A percentile compares a stretch with the other conserved stretches of the same genome.
Evolutionary conservation across 140 eudicot genomes (phyloP).

Genomic region (Oenanthe javanica): DNA sequence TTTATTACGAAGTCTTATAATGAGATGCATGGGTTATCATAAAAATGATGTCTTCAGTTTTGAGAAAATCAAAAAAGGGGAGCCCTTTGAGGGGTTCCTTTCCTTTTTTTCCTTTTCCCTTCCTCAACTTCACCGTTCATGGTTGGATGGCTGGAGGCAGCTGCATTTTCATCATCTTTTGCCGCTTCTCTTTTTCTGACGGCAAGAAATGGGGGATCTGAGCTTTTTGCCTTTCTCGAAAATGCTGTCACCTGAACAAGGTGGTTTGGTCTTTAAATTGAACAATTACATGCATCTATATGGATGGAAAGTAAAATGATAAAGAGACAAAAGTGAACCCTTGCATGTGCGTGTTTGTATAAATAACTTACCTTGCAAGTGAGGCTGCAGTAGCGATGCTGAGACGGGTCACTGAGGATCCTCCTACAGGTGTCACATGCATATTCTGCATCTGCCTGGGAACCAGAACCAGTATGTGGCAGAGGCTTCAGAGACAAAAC

Average conservation of each 20-base stretch:
- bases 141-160: background rate
- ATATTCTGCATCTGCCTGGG: background rate
- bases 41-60: background rate
- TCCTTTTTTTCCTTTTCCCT: background rate
- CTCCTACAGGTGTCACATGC: conserved; percentile 28
- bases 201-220: background rate
- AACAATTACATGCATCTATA: background rate
- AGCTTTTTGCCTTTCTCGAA: background rate
- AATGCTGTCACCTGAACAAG: conserved; percentile 21
- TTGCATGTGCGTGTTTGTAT: background rate
- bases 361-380: conserved; percentile 30
- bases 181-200: background rate
- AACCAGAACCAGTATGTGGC: conserved; percentile 26
- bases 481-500: background rate
- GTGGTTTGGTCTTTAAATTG: background rate
- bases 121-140: background rate
- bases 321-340: background rate
- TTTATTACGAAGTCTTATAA: no score
- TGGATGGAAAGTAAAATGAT: background rate
- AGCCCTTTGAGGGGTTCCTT: conserved; percentile 4
- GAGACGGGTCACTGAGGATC: conserved; percentile 16
- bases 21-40: background rate
- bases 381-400: conserved; percentile 29
- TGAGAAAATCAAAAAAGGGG: background rate
- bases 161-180: background rate